These are phyloP conservation scores for Spathaspora arborariae DNA, from an alignment of 805 yeast species.

Conservation along the genomic window DNA sequence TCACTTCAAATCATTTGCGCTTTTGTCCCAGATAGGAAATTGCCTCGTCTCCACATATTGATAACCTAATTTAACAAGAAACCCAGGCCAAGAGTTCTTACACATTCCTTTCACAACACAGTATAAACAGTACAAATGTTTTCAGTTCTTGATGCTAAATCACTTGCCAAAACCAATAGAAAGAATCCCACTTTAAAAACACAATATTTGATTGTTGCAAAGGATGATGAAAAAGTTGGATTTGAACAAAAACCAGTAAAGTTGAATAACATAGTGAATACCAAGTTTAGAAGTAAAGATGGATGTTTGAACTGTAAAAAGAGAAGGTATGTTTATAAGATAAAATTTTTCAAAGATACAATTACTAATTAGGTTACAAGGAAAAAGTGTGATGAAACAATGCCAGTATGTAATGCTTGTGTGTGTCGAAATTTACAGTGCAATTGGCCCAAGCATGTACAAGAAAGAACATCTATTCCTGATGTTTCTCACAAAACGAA, in stretches of 20 bases:
- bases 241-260: conserved; percentile 3
- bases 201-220: background rate
- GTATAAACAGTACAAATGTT: background rate
- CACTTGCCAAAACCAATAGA: conserved; percentile 1
- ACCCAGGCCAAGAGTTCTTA: too few species aligned
- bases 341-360: background rate
- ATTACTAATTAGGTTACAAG: conserved; percentile 2
- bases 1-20: background rate
- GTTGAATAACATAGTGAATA: conserved; percentile 4
- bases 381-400: conserved; percentile 6
- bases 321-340: conserved; percentile 7
- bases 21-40: background rate
- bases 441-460: conserved; percentile 2
- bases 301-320: conserved; percentile 6
- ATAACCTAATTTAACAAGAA: background rate
- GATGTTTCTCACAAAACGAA: background rate
- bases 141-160: conserved; percentile 4
- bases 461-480: background rate
- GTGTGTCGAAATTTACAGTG: conserved; percentile 1
- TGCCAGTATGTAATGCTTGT: conserved; percentile 4
- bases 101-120: background rate
- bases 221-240: background rate
- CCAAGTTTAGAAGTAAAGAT: conserved; percentile 3
- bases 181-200: background rate
- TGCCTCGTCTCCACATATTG: background rate